Evolutionary conservation across 495 filamentous ascomycete species (phyloP).

Genomic region (Aspergillus sclerotiicarbonarius): DNA sequence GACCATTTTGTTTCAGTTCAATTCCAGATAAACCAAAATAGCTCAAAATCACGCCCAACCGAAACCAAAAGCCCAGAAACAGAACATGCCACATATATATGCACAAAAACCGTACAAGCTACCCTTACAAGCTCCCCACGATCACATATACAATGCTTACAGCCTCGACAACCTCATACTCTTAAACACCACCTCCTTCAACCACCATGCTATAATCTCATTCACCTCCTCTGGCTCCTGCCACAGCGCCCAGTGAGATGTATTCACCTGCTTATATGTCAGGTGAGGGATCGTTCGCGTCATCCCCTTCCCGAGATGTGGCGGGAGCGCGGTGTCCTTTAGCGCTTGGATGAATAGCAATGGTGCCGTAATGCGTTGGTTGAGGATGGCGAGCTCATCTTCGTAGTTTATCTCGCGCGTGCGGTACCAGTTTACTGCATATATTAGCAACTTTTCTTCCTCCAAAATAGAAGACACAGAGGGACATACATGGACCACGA

Average conservation of each 20-base stretch:
- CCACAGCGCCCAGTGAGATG: slow-evolving; percentile 69
- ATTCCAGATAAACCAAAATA: too few relatives aligned
- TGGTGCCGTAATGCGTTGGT: slow-evolving; percentile 59
- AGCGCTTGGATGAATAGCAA: slow-evolving; percentile 70
- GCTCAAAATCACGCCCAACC: too few relatives aligned
- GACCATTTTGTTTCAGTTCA: too few relatives aligned
- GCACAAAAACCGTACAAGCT: too few relatives aligned
- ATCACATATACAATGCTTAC: slow-evolving; percentile 11
- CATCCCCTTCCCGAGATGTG: slow-evolving; percentile 66
- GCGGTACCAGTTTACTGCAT: slow-evolving; percentile 77
- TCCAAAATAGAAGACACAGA: neutral
- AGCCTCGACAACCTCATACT: slow-evolving; percentile 21
- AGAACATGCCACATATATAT: too few relatives aligned
- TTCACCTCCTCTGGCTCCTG: slow-evolving; percentile 61
- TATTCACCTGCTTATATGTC: slow-evolving; percentile 55
- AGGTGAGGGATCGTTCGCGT: slow-evolving; percentile 59
- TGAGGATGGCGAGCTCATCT: slow-evolving; percentile 61
- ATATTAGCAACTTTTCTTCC: slow-evolving; percentile 1
- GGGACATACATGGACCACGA: slow-evolving; percentile 63
- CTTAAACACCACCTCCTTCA: slow-evolving; percentile 40
- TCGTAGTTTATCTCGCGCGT: slow-evolving; percentile 67
- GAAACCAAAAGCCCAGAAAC: too few relatives aligned
- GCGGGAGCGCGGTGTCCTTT: slow-evolving; percentile 66
- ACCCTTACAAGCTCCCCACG: too few relatives aligned
- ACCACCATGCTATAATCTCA: slow-evolving; percentile 44